Evolutionary conservation across 129 eudicot species (phyloP).

Genomic region (Helianthus tuberosus): DNA sequence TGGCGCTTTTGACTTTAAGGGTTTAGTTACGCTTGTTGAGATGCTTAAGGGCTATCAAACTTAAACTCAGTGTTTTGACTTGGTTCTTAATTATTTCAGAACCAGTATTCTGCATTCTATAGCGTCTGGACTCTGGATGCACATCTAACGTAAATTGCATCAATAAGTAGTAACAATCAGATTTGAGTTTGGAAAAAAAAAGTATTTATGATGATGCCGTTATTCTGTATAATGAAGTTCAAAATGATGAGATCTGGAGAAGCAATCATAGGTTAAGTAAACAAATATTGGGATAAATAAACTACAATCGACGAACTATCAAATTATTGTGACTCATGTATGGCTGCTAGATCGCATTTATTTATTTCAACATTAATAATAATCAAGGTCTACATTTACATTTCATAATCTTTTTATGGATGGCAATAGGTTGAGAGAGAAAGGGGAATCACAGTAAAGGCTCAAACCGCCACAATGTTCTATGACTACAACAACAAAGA

Average conservation of each 20-base stretch:
- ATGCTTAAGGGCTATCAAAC: slow-evolving; percentile 9
- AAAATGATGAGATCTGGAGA: background rate
- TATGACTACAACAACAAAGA: slow-evolving; percentile 47
- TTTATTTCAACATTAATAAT: background rate
- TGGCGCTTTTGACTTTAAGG: too few relatives aligned
- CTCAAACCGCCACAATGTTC: slow-evolving; percentile 99
- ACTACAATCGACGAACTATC: background rate
- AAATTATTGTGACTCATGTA: background rate
- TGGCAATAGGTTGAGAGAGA: slow-evolving; percentile 87
- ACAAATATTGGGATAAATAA: background rate
- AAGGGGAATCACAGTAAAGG: slow-evolving; percentile 96
- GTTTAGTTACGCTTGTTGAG: slow-evolving; percentile 3
- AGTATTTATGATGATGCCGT: background rate
- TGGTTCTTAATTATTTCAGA: background rate
- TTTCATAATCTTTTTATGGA: background rate
- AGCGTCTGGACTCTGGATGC: background rate
- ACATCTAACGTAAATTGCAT: background rate
- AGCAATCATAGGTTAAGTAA: background rate
- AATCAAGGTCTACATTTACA: background rate
- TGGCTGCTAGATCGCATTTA: slow-evolving; percentile 5
- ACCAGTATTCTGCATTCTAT: background rate
- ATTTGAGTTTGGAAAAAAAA: background rate
- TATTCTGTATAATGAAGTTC: background rate
- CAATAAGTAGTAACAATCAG: background rate
- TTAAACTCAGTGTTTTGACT: background rate